Base-by-base conservation (phyloP, 345 rosid species). In the Syzygium aromaticum region DNA sequence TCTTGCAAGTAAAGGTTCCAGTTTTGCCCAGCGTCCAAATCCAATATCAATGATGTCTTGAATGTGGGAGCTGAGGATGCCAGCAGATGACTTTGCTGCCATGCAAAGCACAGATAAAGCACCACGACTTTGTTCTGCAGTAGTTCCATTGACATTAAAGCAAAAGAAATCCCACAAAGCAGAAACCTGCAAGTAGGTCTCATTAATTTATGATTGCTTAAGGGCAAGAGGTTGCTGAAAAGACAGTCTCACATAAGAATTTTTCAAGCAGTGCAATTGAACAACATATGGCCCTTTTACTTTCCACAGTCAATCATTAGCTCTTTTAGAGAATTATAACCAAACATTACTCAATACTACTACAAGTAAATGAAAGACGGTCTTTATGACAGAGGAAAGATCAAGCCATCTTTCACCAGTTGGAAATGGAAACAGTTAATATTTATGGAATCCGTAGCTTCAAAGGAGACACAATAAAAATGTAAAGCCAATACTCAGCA, bases 1-100 rank as follows among this genome's bases (percentile, higher is more conserved):
- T 94, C 98, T 95, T 85, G 98, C 99, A 89, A 98, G 96, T 89
- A 98, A 90, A 90, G 98, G 96, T 30, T 98, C 99, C 84, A 94
- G 94, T 94, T 96, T 98, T 23, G 99, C 99, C 99, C 99, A 96
- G 78, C 99, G 96, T 63, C 99, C 99, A 91, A 98, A 98, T 63
- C 99, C 99, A 89, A 98, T 98, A 91, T 98, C 99, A 88, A 96
- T 94, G 87, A 98, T 95, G 87, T 98, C 99, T 87, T 98, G 99
- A 86, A 98, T 90, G 91, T 98, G 99, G 30, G 95, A 93, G 80
- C 99, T 91, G 87, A 98, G 97, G 93, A 98, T 84, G 88, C 92
- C 91, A 87, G 93, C 43, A 51, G 99, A 95, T 21, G 96, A 93
- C 90, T 94, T 98, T 91, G 99, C 99, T 86, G 99, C 99, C 99